These are phyloP conservation scores for Leishmania lainsoni DNA, from an alignment of 208 protist species.

Conservation along the genomic window DNA sequence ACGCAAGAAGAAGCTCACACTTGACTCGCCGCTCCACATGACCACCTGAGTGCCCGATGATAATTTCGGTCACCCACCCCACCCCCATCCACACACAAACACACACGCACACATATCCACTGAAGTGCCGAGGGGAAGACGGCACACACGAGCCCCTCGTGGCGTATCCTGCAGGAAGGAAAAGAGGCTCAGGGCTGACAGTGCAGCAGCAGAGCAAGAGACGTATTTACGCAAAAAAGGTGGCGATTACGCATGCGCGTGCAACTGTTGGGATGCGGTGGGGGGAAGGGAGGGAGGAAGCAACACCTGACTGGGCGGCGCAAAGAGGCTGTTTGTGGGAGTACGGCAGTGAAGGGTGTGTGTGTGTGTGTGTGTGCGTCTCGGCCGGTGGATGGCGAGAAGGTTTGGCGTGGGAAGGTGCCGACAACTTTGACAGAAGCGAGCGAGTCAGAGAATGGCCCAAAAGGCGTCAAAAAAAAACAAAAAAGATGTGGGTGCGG, in stretches of 20 bases:
- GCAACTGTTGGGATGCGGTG: neutral
- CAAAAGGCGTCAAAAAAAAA: neutral
- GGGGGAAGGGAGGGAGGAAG: neutral
- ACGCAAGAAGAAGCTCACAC: neutral
- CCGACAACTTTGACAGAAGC: neutral
- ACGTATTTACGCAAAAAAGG: neutral
- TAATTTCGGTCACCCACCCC: neutral
- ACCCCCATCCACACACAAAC: neutral
- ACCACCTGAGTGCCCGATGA: neutral
- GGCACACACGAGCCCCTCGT: neutral
- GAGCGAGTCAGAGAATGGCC: constrained; percentile 12
- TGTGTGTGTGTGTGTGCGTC: neutral
- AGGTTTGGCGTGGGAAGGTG: neutral
- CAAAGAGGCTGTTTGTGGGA: neutral
- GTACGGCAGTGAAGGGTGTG: neutral
- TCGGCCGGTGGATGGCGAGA: neutral
- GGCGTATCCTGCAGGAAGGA: neutral
- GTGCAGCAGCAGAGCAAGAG: neutral
- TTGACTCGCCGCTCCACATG: neutral
- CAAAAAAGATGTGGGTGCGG: no score
- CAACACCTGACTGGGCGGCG: neutral
- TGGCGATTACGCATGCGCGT: neutral
- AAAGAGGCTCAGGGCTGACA: neutral
- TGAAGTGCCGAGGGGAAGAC: neutral
- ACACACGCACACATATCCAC: neutral